These are phyloP conservation scores for Arthroderma sp. DNA, from an alignment of 2,329 filamentous ascomycete species.

Conservation along the genomic window DNA sequence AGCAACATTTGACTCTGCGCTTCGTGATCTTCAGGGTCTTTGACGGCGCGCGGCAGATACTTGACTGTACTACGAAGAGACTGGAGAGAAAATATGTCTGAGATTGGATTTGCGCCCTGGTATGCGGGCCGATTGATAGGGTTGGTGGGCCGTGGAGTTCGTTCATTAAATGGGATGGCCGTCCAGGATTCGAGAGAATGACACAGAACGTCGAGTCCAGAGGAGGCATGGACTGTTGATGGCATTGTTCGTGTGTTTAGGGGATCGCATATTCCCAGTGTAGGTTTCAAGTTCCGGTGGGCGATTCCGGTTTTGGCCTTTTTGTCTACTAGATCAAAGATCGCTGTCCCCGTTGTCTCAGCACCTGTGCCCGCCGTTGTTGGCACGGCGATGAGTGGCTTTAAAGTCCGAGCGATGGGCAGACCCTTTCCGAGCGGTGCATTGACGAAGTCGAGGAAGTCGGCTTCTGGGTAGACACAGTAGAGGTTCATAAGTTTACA, in stretches of 20 bases:
- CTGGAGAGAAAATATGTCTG: conserved; percentile 87
- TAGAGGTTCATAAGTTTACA: conserved; percentile 99
- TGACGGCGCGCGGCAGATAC: conserved; percentile 78
- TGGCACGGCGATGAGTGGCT: conserved; percentile 67
- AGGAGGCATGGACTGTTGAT: conserved; percentile 77
- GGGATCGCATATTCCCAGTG: conserved; percentile 72
- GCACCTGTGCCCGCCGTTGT: conserved; percentile 80
- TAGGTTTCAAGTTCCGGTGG: conserved; percentile 89
- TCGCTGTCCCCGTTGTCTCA: conserved; percentile 94
- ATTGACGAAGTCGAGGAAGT: conserved; percentile 96
- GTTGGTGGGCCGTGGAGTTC: conserved; percentile 70
- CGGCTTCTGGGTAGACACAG: conserved; percentile 75
- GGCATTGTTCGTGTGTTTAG: conserved; percentile 96
- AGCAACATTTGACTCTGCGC: conserved; percentile 94
- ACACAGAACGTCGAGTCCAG: conserved; percentile 87
- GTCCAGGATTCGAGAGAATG: conserved; percentile 96
- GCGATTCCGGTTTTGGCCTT: conserved; percentile 92
- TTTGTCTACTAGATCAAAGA: conserved; percentile 85
- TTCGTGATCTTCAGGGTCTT: conserved; percentile 78
- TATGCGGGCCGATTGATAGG: conserved; percentile 87
- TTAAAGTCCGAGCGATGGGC: conserved; percentile 57
- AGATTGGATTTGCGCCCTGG: conserved; percentile 94
- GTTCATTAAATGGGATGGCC: conserved; percentile 84
- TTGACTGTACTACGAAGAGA: conserved; percentile 74
- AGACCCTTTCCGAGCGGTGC: conserved; percentile 77